Evolutionary conservation across 192 early-diverging fungal species (phyloP).

Genomic region (Dimargaris verticillata): DNA sequence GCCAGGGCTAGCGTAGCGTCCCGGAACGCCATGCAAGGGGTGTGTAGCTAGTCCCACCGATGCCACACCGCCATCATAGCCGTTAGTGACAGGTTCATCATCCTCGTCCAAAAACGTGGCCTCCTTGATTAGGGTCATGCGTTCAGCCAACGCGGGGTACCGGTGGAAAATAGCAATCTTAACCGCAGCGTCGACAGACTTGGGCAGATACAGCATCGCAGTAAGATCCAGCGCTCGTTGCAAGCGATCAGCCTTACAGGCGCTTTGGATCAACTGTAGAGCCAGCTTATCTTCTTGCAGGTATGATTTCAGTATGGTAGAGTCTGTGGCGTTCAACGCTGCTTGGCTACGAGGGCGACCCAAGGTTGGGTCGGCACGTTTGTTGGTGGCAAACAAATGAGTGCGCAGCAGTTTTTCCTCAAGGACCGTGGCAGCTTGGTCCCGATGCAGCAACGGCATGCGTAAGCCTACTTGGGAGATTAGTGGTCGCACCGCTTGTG

Average conservation of each 20-base stretch:
- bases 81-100: not conserved
- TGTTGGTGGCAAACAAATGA: slow-evolving; percentile 35
- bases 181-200: slow-evolving; percentile 65
- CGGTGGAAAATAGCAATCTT: slow-evolving; percentile 61
- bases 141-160: slow-evolving; percentile 54
- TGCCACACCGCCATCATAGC: too few relatives aligned
- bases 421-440: slow-evolving; percentile 23
- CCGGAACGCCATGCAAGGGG: too few relatives aligned
- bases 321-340: not conserved
- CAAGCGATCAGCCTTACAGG: slow-evolving; percentile 59
- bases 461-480: slow-evolving; percentile 42
- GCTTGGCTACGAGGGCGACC: slow-evolving; percentile 3
- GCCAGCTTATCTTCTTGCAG: slow-evolving; percentile 66
- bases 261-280: slow-evolving; percentile 54
- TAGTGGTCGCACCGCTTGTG: slow-evolving; percentile 54
- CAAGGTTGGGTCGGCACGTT: slow-evolving; percentile 34
- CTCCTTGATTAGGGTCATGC: slow-evolving; percentile 32
- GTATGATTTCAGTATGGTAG: slow-evolving; percentile 23
- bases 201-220: slow-evolving; percentile 35
- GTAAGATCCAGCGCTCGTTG: slow-evolving; percentile 71
- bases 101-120: slow-evolving; percentile 13
- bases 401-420: slow-evolving; percentile 34
- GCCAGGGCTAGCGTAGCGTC: too few relatives aligned
- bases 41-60: too few relatives aligned
- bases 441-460: slow-evolving; percentile 46